Base-by-base conservation (phyloP, 2,329 filamentous ascomycete species). In the Conoideocrella luteorostrata region DNA sequence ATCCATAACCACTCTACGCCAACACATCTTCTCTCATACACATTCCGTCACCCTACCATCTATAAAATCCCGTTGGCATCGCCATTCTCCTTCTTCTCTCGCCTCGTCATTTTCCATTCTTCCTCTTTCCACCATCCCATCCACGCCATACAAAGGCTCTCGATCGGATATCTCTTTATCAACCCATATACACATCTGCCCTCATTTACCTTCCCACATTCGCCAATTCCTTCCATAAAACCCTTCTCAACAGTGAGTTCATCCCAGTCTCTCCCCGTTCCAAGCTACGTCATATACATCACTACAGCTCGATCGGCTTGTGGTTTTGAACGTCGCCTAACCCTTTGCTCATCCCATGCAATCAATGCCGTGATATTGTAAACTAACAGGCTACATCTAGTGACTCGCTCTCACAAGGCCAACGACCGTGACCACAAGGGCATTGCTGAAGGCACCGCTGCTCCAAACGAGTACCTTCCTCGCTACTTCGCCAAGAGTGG, bases 321-420 rank as follows among this genome's bases (percentile, higher is more conserved):
- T n/a, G n/a, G n/a, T n/a, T n/a, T n/a, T n/a, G n/a, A n/a, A n/a
- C n/a, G n/a, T n/a, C n/a, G n/a, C n/a, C n/a, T n/a, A n/a, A n/a
- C n/a, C n/a, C n/a, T n/a, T n/a, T n/a, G n/a, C 18, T 38, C 21
- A 23, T 6, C 0, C 33, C 17, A 28, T 5, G 10, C 12, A 18
- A 51, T 52, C 51, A 43, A 49, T 45, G 36, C 33, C 13, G 12
- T 20, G 23, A 15, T 22, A 33, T 15, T 35, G 23, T 32, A n/a
- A n/a, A n/a, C n/a, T n/a, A n/a, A n/a, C n/a, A n/a, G n/a, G n/a
- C n/a, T n/a, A n/a, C n/a, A n/a, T n/a, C 12, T 56, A 95, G 90
- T 98, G 91, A 96, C 93, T 73, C 91, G 93, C 66, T 94, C 91
- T 53, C 88, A 91, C 80, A 98, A 97, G 76, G 80, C 77, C 74